Evolutionary conservation across 129 eudicot genomes (phyloP), one percentile per base, ranked within the genome.

Genomic region (Silybum marianum): DNA sequence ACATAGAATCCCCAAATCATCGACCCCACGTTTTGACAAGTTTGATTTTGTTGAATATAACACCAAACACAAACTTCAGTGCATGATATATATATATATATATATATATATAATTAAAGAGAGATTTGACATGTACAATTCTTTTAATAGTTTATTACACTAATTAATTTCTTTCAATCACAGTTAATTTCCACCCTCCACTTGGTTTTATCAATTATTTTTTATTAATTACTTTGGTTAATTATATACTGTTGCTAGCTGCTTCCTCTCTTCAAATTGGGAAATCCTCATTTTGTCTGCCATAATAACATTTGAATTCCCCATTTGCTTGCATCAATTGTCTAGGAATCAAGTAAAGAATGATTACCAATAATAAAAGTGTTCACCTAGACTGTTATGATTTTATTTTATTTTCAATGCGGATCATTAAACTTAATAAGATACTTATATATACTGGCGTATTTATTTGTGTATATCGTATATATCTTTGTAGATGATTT

Each of bases 251-350:
- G 69, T 19, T 65, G 40, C 73, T 77, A 23, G 40, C 73, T 77
- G 25, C 68, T 77, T 65, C 42, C 81, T 28, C 40, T 76, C 58
- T 66, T 65, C 62, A 65, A 65, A 8, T 65, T 63, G 81, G 63
- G 62, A 34, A 77, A 66, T 78, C 81, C 81, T 78, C 81, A 68
- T 78, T 67, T 78, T 78, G 81, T 78, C 81, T 78, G 81, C 81
- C 81, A 78, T 78, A 38, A 42, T 78, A 66, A 42, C n/a, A 42
- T 67, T 78, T 78, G 74, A 77, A 66, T 78, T 65, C 42, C 63
- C 30, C 65, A 77, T 38, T 78, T 78, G 67, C 74, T 66, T 78
- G 66, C 74, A 67, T 78, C 81, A 78, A 26, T 2, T 23, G 39
- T 9, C 40, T 36, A 38, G 18, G 28, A 65, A 21, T 65, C 69